phyloP scores from a whole-genome alignment of 2,329 filamentous ascomycete species.

The Truncatella angustata region DNA sequence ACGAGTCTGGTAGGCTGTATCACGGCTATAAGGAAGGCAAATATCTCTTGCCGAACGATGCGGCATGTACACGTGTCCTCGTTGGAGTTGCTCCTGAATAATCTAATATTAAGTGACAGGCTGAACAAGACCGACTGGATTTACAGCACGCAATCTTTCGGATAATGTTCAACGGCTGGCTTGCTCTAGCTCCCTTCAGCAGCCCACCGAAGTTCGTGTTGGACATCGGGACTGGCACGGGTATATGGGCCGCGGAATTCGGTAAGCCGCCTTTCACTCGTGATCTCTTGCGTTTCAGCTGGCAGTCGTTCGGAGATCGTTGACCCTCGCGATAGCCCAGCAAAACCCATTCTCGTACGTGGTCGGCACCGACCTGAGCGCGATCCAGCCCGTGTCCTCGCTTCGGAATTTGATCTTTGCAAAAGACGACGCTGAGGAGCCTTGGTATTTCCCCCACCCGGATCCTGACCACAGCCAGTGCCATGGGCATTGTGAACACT shows the following conservation, averaged over 20 bases:
- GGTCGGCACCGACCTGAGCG: conserved; percentile 8
- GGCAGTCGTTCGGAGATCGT: too few relatives aligned
- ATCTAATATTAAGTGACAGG: too few relatives aligned
- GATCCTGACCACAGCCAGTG: not conserved
- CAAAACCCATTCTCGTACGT: not conserved
- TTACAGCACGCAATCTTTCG: not conserved
- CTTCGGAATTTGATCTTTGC: conserved; percentile 1
- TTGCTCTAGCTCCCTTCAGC: not conserved
- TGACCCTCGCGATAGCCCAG: not conserved
- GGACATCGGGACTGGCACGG: conserved; percentile 1
- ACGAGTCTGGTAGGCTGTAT: conserved; percentile 1
- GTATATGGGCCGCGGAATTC: not conserved
- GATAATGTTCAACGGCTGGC: not conserved
- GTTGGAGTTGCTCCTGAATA: too few relatives aligned
- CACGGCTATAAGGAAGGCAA: conserved; percentile 1
- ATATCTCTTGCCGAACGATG: conserved; percentile 1
- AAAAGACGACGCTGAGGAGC: conserved; percentile 6
- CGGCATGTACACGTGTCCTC: not conserved
- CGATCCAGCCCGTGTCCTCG: conserved; percentile 1
- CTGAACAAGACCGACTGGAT: not conserved
- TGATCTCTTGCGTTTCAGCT: too few relatives aligned
- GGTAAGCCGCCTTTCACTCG: too few relatives aligned
- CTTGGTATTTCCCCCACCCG: not conserved
- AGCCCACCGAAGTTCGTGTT: not conserved
- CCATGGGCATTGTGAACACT: not conserved